Evolutionary conservation across 108 stramenopile species (phyloP), one percentile per base, ranked within the genome.

Genomic region (Stephanodiscus triporus): DNA sequence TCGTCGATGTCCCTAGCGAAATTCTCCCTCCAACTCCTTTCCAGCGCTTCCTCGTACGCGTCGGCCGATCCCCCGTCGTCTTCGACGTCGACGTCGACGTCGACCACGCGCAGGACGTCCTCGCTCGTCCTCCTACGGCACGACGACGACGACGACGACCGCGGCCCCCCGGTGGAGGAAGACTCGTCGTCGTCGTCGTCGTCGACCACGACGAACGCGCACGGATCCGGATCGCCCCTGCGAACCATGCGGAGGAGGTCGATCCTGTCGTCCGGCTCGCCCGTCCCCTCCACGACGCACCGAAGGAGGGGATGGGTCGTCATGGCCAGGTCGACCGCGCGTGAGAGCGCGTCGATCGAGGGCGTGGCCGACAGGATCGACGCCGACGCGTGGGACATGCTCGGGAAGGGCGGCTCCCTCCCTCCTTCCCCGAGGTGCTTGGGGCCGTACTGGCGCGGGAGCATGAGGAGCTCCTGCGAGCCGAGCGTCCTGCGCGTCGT

Each of bases 391-490:
- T 92, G 91, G 36, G 85, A 88, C 90, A 95, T 91, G 55, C 84
- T 81, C 9, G 92, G 89, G 77, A 91, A 95, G 29, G 53, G 54
- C 10, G 57, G 17, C 17, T 59, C 66, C 24, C 83, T 80, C 56
- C 70, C 48, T 32, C 75, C 77, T n/a, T n/a, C n/a, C n/a, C n/a
- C n/a, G n/a, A n/a, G n/a, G 8, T 66, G 65, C 24, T 76, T 85
- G 9, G 84, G 80, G 14, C 68, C 70, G 75, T 95, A 95, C 69
- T 92, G 91, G 11, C 94, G 86, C 9, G 94, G 94, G 6, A 91
- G 79, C 91, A 95, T 92, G 66, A 95, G 87, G 29, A 88, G 75
- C 79, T 95, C 94, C 76, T 95, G 94, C n/a, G 91, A 92, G 7
- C 94, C 94, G 29, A 95, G 85, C 16, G 79, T 67, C 10, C 93